These are phyloP conservation scores for Moesziomyces antarcticus DNA, from an alignment of 1,284 basidiomycete genomes.

Conservation along the genomic window DNA sequence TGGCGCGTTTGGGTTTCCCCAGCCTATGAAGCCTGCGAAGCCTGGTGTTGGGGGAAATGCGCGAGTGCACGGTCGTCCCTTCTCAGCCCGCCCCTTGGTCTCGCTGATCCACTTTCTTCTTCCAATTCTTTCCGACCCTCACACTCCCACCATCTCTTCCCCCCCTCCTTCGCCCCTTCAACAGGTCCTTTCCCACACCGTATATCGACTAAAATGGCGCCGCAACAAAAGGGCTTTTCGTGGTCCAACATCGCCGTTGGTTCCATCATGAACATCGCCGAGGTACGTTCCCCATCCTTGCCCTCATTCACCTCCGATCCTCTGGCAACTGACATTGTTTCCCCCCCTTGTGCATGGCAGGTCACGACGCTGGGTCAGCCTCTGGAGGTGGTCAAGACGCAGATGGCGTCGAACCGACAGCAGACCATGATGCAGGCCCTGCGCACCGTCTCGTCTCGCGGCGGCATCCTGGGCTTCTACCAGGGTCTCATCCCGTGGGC, in stretches of 20 bases:
- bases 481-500: constrained; percentile 99
- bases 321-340: constrained; percentile 12
- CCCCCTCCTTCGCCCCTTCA: neutral
- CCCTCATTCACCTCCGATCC: neutral
- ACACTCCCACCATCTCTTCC: neutral
- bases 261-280: constrained; percentile 77
- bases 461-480: constrained; percentile 90
- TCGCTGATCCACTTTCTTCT: too few relatives aligned
- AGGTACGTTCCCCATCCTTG: constrained; percentile 77
- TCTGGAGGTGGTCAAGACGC: constrained; percentile 95
- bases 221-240: constrained; percentile 82
- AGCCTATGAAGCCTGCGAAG: too few relatives aligned
- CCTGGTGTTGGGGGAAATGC: too few relatives aligned
- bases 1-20: too few relatives aligned
- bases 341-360: constrained; percentile 65
- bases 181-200: constrained; percentile 11
- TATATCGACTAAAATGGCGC: constrained; percentile 69
- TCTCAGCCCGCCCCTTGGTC: too few relatives aligned
- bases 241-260: constrained; percentile 99
- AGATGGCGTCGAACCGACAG: constrained; percentile 70
- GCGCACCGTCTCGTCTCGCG: constrained; percentile 87
- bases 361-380: constrained; percentile 98
- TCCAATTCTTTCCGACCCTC: neutral
- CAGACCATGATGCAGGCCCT: constrained; percentile 91
- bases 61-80: too few relatives aligned